phyloP scores from a whole-genome alignment of 495 filamentous ascomycete species.

The Aspergillus kassunensis region DNA sequence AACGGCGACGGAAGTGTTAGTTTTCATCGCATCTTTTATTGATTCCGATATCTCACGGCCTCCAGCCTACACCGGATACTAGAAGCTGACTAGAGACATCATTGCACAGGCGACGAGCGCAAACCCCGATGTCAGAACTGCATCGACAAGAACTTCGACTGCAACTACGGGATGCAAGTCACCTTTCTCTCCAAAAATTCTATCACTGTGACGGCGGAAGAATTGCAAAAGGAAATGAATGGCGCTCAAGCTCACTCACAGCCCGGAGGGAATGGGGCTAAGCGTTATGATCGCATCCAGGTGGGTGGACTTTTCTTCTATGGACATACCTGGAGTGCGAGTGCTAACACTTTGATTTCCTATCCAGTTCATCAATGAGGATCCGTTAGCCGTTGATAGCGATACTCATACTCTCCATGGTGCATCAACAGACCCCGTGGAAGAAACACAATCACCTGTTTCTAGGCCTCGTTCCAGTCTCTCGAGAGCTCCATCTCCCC shows the following conservation, averaged over 20 bases:
- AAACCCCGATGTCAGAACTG: conserved; percentile 43
- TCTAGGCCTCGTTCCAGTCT: neutral
- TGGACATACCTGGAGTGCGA: no score
- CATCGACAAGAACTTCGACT: conserved; percentile 33
- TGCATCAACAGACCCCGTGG: no score
- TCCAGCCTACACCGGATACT: neutral
- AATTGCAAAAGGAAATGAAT: no score
- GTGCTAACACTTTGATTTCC: no score
- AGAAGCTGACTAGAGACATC: no score
- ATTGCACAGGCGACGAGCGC: conserved; percentile 36
- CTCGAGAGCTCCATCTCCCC: neutral
- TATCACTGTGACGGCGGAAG: conserved; percentile 22
- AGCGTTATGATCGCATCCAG: conserved; percentile 25
- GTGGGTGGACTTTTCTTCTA: conserved; percentile 10
- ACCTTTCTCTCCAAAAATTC: conserved; percentile 42
- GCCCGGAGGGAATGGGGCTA: neutral
- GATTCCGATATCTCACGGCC: neutral
- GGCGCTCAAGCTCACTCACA: conserved; percentile 6
- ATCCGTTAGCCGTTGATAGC: neutral
- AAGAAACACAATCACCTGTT: neutral
- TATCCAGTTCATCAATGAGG: conserved; percentile 25
- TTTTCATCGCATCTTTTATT: no score
- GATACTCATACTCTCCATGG: no score
- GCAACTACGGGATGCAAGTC: conserved; percentile 37
- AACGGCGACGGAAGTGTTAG: conserved; percentile 41